Evolutionary conservation across 495 filamentous ascomycete genomes (phyloP).

Genomic region (Penicillium bovifimosum): DNA sequence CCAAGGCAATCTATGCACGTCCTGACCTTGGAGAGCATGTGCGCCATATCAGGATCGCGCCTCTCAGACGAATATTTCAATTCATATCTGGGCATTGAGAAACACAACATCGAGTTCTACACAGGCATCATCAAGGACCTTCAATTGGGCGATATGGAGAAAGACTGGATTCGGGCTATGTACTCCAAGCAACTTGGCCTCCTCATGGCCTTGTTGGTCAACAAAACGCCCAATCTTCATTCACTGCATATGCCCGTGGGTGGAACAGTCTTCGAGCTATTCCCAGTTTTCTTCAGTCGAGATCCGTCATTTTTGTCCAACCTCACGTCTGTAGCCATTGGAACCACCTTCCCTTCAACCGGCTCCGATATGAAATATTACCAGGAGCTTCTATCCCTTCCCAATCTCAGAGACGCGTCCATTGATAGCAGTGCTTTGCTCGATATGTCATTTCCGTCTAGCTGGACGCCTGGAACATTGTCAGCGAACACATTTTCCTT

Average conservation of each 20-base stretch:
- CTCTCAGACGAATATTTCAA: background rate
- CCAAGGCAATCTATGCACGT: slow-evolving; percentile 10
- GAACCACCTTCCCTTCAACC: background rate
- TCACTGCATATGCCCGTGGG: slow-evolving; percentile 10
- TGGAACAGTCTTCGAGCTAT: slow-evolving; percentile 2
- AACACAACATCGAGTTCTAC: background rate
- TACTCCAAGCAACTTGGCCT: slow-evolving; percentile 8
- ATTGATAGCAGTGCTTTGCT: background rate
- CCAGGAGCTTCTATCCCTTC: slow-evolving; percentile 10
- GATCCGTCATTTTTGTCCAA: slow-evolving; percentile 18
- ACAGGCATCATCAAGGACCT: background rate
- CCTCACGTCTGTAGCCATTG: slow-evolving; percentile 12
- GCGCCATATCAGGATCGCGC: background rate
- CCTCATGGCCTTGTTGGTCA: slow-evolving; percentile 15
- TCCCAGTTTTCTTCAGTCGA: slow-evolving; percentile 11
- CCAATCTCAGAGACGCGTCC: background rate
- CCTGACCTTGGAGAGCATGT: slow-evolving; percentile 21
- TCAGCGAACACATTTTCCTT: slow-evolving; percentile 6
- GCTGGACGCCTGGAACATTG: slow-evolving; percentile 13
- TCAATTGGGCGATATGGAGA: background rate
- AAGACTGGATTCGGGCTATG: background rate
- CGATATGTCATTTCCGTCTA: slow-evolving; percentile 5
- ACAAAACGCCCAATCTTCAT: slow-evolving; percentile 22
- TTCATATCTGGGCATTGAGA: no score
- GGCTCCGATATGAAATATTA: slow-evolving; percentile 9